Evolutionary conservation across 345 rosid species (phyloP).

Genomic region (Zanthoxylum bungeanum): DNA sequence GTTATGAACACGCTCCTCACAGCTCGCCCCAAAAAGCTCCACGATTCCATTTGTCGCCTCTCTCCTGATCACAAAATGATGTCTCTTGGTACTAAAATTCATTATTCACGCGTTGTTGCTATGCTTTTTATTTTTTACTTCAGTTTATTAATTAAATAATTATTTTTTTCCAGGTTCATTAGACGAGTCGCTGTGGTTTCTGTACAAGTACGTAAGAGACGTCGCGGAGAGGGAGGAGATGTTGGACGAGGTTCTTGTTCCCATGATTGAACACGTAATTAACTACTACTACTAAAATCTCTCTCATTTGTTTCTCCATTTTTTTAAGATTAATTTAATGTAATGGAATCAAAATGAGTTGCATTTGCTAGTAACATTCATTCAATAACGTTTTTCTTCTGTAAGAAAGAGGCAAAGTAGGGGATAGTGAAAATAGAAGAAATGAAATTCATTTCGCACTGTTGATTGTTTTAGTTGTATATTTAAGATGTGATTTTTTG

Average conservation of each 20-base stretch:
- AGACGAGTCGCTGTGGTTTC: slow-evolving; percentile 69
- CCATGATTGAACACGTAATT: slow-evolving; percentile 65
- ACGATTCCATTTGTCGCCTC: slow-evolving; percentile 45
- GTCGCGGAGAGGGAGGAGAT: slow-evolving; percentile 41
- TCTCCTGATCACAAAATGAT: slow-evolving; percentile 38
- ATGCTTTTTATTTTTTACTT: background rate
- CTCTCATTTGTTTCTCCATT: background rate
- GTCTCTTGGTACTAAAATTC: slow-evolving; percentile 34
- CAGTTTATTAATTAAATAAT: background rate
- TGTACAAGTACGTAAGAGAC: slow-evolving; percentile 53
- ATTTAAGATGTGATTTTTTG: background rate
- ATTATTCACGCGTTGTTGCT: background rate
- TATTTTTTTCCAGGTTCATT: slow-evolving; percentile 44
- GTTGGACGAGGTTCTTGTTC: slow-evolving; percentile 62
- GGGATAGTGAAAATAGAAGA: background rate
- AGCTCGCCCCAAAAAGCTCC: slow-evolving; percentile 69
- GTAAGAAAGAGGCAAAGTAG: background rate
- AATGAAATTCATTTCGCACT: background rate
- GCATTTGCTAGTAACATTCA: background rate
- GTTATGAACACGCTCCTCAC: slow-evolving; percentile 55
- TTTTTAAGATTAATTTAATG: background rate
- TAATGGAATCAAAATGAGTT: background rate
- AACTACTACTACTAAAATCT: background rate
- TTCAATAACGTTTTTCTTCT: background rate
- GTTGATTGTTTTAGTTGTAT: background rate